Conservation (phyloP, 2,329 filamentous ascomycete genomes). For the Fusarium sp. region DNA sequence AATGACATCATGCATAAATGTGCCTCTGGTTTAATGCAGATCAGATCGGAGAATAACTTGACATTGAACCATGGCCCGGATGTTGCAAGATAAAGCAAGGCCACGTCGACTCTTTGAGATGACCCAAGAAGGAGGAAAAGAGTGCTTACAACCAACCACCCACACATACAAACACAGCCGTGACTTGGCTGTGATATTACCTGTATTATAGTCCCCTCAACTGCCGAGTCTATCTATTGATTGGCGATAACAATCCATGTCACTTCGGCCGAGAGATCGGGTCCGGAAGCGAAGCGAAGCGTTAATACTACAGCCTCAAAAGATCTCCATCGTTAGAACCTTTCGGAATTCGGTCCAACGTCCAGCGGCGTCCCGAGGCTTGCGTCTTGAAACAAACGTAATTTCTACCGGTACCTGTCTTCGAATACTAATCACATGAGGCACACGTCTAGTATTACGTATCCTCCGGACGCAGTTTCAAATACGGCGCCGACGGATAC, state of each 20-base stretch:
- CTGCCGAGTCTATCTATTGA: not conserved
- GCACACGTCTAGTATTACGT: not conserved
- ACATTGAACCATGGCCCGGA: not conserved
- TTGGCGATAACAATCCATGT: not conserved
- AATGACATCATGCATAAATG: not conserved
- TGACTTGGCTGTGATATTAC: not conserved
- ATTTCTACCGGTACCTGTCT: not conserved
- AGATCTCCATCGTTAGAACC: not conserved
- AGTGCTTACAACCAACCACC: not conserved
- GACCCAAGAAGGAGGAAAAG: not conserved
- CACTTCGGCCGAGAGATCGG: conserved; percentile 4
- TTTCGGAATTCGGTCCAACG: not conserved
- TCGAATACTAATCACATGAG: not conserved
- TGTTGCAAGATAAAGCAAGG: not conserved
- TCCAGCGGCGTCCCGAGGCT: not conserved
- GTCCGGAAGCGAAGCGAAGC: not conserved
- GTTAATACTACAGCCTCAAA: not conserved
- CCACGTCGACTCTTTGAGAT: not conserved
- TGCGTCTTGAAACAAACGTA: not conserved
- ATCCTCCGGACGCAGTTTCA: not conserved
- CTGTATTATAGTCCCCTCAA: not conserved
- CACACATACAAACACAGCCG: not conserved
- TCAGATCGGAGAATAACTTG: not conserved
- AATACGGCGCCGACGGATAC: not conserved
- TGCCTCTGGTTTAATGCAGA: not conserved